A percentile compares a stretch with the other conserved stretches of the same genome.
Evolutionary conservation across 2,329 filamentous ascomycete genomes (phyloP).

Genomic region (Diaporthe sp.): DNA sequence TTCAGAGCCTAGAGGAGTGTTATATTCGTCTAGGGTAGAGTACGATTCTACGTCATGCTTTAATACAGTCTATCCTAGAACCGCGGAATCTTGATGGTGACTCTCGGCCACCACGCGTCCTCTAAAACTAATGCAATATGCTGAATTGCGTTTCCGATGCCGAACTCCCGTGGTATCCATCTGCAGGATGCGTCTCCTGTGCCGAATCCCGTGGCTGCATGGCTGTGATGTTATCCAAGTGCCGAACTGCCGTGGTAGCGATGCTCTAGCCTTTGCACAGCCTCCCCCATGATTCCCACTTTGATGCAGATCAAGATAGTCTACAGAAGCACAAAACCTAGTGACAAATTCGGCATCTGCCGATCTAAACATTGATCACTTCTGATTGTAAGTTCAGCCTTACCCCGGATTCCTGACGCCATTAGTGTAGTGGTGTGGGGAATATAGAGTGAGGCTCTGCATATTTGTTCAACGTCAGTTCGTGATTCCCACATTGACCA

Average conservation of each 20-base stretch:
- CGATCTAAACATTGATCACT: background rate
- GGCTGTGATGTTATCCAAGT: background rate
- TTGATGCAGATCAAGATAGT: background rate
- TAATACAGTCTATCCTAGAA: no score
- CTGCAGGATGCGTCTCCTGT: background rate
- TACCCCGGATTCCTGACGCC: background rate
- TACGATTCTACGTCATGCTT: no score
- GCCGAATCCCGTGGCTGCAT: background rate
- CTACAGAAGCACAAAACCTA: background rate
- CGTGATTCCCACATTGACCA: background rate
- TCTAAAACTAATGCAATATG: background rate
- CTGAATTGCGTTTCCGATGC: background rate
- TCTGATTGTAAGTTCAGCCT: no score
- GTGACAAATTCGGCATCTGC: background rate
- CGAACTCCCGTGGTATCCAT: background rate
- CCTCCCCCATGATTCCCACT: conserved; percentile 18
- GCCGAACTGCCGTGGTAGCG: conserved; percentile 11
- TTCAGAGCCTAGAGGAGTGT: background rate
- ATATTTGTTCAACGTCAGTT: background rate
- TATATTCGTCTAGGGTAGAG: no score
- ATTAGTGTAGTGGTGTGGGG: background rate
- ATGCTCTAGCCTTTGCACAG: conserved; percentile 18
- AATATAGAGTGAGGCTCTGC: background rate
- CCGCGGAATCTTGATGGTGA: no score
- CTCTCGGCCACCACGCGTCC: background rate